Base-by-base conservation (phyloP, 176 grass and related monocot genomes). In the Carex parvula region DNA sequence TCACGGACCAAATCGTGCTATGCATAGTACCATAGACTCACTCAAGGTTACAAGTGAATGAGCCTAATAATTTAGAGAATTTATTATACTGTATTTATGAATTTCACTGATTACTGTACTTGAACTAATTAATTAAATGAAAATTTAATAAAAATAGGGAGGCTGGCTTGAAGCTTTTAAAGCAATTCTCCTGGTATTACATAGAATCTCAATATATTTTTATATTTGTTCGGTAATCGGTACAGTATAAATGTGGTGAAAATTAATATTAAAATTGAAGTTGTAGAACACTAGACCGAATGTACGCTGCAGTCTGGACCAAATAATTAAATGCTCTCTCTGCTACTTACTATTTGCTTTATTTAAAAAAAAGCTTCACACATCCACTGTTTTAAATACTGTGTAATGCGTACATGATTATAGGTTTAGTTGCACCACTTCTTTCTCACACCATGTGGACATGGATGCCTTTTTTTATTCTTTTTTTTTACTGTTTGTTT, bases 341-440 rank as follows among this genome's bases (percentile, higher is more conserved):
- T 83, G 60, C 48, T 83, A 46, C 81, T 54, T 8, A 83, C 81
- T 66, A 62, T 83, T 83, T 83, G 81, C 62, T 83, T 69, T 83
- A 26, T 50, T 33, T 46, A 32, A 82, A 67, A 30, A 81, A 66
- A 18, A 21, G 60, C 20, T 54, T 82, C 37, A 0, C 20, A 50
- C 4, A 54, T 66, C 22, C 8, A 83, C 81, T 83, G 81, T 66
- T 53, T 55, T 4, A 78, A 56, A 9, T 78, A 78, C 52, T 78
- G 73, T 77, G 46, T 52, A 42, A 37, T 42, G 68, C 46, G 68
- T 44, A 10, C 42, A 83, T 18, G 55, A 65, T 8, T 82, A 8
- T 67, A 64, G 32, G 41, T 83, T 83, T 83, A 83, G 15, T 66
- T 67, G 60, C 60, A 69, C 81, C 22, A 52, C 48, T 64, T 67